Evolutionary conservation across 2,329 filamentous ascomycete genomes (phyloP).

Genomic region (Monilinia aucupariae): DNA sequence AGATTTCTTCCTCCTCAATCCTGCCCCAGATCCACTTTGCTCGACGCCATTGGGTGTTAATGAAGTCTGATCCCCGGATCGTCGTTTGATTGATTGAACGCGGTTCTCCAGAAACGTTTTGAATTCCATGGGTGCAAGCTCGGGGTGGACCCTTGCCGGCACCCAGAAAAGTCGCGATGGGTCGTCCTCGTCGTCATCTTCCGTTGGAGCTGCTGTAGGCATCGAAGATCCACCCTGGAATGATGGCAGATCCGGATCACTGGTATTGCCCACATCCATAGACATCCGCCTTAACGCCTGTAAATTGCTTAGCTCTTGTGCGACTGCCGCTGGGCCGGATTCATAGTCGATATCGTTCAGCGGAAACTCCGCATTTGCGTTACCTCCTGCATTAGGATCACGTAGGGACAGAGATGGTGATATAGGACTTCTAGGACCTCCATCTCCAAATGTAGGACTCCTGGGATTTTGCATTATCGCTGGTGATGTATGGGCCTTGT

Average conservation of each 20-base stretch:
- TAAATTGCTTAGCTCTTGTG: slow-evolving; percentile 67
- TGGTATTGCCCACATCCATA: slow-evolving; percentile 62
- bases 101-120: slow-evolving; percentile 93
- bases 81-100: slow-evolving; percentile 80
- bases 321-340: slow-evolving; percentile 64
- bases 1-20: slow-evolving; percentile 81
- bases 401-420: slow-evolving; percentile 39
- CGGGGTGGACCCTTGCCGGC: slow-evolving; percentile 86
- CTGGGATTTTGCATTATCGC: slow-evolving; percentile 32
- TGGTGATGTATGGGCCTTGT: slow-evolving; percentile 33
- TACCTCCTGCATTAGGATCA: slow-evolving; percentile 41
- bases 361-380: slow-evolving; percentile 56
- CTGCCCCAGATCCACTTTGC: slow-evolving; percentile 49
- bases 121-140: slow-evolving; percentile 92
- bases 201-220: slow-evolving; percentile 65
- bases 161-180: slow-evolving; percentile 91
- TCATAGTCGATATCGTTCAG: slow-evolving; percentile 70
- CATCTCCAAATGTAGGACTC: slow-evolving; percentile 32
- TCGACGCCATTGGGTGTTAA: slow-evolving; percentile 51
- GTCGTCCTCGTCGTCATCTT: slow-evolving; percentile 78
- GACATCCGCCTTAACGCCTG: slow-evolving; percentile 71
- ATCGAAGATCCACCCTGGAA: slow-evolving; percentile 60
- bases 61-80: slow-evolving; percentile 69
- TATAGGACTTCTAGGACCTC: slow-evolving; percentile 34
- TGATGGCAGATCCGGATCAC: slow-evolving; percentile 69